phyloP scores from a whole-genome alignment of 1,284 basidiomycete species.

The Phellinidium pouzarii region DNA sequence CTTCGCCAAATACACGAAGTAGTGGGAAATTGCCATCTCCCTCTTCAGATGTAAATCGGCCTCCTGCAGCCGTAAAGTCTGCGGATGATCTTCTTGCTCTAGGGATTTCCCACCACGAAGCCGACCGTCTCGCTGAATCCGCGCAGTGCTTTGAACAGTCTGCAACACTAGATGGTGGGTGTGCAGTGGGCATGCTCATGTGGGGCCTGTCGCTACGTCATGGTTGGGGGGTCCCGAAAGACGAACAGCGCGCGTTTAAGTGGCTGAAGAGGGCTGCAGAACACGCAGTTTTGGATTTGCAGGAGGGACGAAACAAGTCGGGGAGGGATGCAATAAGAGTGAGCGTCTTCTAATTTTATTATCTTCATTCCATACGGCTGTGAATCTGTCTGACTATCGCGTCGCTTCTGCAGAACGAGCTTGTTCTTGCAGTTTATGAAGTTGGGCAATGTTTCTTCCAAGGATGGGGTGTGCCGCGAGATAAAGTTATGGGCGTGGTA shows the following conservation, averaged over 20 bases:
- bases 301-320: conserved; percentile 40
- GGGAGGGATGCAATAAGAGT: conserved; percentile 41
- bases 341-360: conserved; percentile 16
- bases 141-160: conserved; percentile 76
- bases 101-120: conserved; percentile 79
- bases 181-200: conserved; percentile 88
- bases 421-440: conserved; percentile 86
- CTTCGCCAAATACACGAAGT: neutral
- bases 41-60: conserved; percentile 30
- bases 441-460: conserved; percentile 90
- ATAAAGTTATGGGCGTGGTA: conserved; percentile 81
- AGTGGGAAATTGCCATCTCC: conserved; percentile 15
- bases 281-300: conserved; percentile 72
- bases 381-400: conserved; percentile 5
- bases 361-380: conserved; percentile 12
- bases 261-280: conserved; percentile 83
- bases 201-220: conserved; percentile 84
- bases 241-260: conserved; percentile 71
- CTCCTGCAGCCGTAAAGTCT: conserved; percentile 8
- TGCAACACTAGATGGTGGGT: conserved; percentile 72
- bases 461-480: conserved; percentile 83
- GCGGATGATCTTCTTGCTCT: conserved; percentile 60
- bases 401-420: conserved; percentile 49
- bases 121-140: conserved; percentile 66
- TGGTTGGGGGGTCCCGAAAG: conserved; percentile 81